These are phyloP conservation scores for Annona cherimola DNA, from an alignment of 164 flowering plant species.

Conservation along the genomic window DNA sequence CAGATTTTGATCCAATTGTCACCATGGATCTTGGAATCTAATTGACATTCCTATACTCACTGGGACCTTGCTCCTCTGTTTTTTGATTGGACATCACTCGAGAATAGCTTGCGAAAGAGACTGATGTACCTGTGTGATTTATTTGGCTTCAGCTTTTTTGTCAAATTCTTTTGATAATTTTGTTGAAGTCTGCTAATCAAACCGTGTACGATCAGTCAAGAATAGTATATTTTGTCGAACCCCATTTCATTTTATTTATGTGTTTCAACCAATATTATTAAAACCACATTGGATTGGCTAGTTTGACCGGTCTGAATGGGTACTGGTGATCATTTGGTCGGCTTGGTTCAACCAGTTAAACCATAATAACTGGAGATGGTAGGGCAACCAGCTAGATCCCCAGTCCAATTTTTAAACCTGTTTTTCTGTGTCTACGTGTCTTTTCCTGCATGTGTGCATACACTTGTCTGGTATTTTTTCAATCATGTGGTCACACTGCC, in stretches of 20 bases:
- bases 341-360: too few species aligned
- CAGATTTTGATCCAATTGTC: not conserved
- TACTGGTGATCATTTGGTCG: too few species aligned
- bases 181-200: not conserved
- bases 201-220: not conserved
- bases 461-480: too few species aligned
- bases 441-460: too few species aligned
- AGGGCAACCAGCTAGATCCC: too few species aligned
- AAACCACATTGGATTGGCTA: too few species aligned
- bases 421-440: too few species aligned
- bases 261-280: not conserved
- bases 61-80: not conserved
- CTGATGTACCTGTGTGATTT: not conserved
- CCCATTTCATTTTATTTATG: not conserved
- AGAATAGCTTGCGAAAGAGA: not conserved
- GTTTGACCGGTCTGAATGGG: too few species aligned
- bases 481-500: too few species aligned
- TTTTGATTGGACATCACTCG: not conserved
- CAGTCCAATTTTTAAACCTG: too few species aligned
- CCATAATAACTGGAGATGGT: too few species aligned
- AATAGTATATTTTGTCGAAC: not conserved
- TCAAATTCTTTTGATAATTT: not conserved
- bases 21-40: not conserved
- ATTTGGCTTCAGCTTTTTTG: not conserved
- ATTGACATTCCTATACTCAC: not conserved